Conservation (phyloP, 2,329 filamentous ascomycete genomes). For the Sporothrix humicola region DNA sequence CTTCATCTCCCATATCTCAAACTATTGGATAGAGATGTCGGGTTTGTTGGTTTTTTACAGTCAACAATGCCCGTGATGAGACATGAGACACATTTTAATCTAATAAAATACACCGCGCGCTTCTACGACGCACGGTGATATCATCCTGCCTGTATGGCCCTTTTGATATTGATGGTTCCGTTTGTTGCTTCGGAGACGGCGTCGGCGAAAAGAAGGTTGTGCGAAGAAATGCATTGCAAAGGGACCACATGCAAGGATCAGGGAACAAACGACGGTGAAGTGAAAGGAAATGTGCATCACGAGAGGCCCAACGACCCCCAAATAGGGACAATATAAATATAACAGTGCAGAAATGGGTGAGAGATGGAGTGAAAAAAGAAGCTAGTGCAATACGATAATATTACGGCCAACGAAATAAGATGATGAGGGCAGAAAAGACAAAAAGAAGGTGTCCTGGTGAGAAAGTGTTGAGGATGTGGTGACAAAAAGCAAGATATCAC, state of each 20-base stretch:
- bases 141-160: background rate
- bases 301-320: conserved; percentile 6
- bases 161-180: background rate
- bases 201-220: background rate
- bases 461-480: background rate
- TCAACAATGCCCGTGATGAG: background rate
- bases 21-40: background rate
- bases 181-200: background rate
- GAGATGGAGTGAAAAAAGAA: background rate
- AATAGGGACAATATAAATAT: background rate
- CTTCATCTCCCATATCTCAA: background rate
- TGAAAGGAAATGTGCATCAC: background rate
- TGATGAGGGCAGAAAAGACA: background rate
- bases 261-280: too few relatives aligned
- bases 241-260: background rate
- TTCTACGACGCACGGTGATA: background rate
- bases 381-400: background rate
- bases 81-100: conserved; percentile 14
- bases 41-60: background rate
- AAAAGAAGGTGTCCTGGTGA: background rate
- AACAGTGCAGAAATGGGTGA: background rate
- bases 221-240: background rate
- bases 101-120: background rate
- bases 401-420: background rate
- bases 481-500: background rate